Evolutionary conservation across 139 green algal genomes (phyloP).

Genomic region (Chlorella sorokiniana): DNA sequence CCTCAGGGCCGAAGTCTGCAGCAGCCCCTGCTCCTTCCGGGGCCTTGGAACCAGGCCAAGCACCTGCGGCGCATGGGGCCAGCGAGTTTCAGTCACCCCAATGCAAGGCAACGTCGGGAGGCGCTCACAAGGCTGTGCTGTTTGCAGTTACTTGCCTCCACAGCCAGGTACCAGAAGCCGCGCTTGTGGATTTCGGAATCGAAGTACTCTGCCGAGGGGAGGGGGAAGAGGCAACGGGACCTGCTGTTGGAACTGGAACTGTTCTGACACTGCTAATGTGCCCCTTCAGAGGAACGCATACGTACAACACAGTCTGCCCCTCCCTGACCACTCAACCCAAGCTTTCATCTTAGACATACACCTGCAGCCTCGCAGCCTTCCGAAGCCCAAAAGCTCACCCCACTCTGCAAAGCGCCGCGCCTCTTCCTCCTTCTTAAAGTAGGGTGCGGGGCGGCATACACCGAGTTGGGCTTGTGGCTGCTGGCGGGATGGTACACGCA

Average conservation of each 20-base stretch:
- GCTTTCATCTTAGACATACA: too few species aligned
- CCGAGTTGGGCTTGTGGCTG: neutral
- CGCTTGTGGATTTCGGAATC: neutral
- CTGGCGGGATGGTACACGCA: conserved; percentile 24
- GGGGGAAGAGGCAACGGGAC: too few species aligned
- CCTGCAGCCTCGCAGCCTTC: neutral
- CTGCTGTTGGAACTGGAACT: neutral
- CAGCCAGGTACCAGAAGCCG: conserved; percentile 4
- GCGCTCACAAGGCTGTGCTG: too few species aligned
- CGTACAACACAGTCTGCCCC: too few species aligned
- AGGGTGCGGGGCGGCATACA: conserved; percentile 3
- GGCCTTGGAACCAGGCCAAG: conserved; percentile 16
- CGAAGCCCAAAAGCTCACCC: neutral
- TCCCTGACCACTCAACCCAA: too few species aligned
- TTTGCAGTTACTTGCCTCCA: too few species aligned
- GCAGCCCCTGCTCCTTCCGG: neutral
- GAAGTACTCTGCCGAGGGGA: conserved; percentile 1
- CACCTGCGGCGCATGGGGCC: neutral
- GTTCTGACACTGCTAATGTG: too few species aligned
- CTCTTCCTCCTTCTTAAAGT: conserved; percentile 33
- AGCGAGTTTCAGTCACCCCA: too few species aligned
- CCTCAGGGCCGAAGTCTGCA: neutral
- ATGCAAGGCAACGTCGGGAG: too few species aligned
- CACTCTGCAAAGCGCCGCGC: conserved; percentile 29
- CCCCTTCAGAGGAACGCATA: too few species aligned